Percentiles rank a stretch among this genome's conserved stretches.
These are phyloP conservation scores for Xylaria multiplex DNA, from an alignment of 2,329 filamentous ascomycete species.

Conservation along the genomic window DNA sequence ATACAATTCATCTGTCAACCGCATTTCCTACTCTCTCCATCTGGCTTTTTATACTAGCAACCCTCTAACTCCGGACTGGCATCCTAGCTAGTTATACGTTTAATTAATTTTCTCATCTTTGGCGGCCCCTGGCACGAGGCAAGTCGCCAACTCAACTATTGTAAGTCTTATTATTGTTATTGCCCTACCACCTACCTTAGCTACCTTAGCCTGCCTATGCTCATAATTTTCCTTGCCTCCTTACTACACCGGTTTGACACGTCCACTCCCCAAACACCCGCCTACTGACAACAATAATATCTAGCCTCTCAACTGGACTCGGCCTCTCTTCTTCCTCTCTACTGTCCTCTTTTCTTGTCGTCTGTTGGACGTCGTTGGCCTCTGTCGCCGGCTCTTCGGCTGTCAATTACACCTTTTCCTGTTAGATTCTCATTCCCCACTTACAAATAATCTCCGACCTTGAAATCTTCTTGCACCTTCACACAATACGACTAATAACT, in stretches of 20 bases:
- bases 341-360: slow-evolving; percentile 16
- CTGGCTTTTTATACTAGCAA: background rate
- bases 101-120: slow-evolving; percentile 9
- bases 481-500: slow-evolving; percentile 36
- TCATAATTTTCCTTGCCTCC: slow-evolving; percentile 33
- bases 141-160: background rate
- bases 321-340: slow-evolving; percentile 14
- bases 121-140: background rate
- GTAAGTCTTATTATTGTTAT: slow-evolving; percentile 11
- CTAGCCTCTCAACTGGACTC: slow-evolving; percentile 14
- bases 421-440: slow-evolving; percentile 43
- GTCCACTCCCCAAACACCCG: slow-evolving; percentile 7
- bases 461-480: slow-evolving; percentile 43
- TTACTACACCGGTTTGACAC: slow-evolving; percentile 27
- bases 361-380: slow-evolving; percentile 17
- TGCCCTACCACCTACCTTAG: slow-evolving; percentile 1
- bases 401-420: slow-evolving; percentile 33
- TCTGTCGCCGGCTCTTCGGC: slow-evolving; percentile 25
- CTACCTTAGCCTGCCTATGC: slow-evolving; percentile 10
- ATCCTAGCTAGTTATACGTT: background rate
- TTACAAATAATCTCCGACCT: slow-evolving; percentile 50
- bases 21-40: slow-evolving; percentile 1
- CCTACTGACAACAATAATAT: slow-evolving; percentile 24
- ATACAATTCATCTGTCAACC: background rate
- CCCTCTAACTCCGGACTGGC: background rate